Percentiles rank a stretch among this genome's conserved stretches.
Evolutionary conservation across 192 early-diverging fungal species (phyloP).

Genomic region (Glomus cerebriforme): DNA sequence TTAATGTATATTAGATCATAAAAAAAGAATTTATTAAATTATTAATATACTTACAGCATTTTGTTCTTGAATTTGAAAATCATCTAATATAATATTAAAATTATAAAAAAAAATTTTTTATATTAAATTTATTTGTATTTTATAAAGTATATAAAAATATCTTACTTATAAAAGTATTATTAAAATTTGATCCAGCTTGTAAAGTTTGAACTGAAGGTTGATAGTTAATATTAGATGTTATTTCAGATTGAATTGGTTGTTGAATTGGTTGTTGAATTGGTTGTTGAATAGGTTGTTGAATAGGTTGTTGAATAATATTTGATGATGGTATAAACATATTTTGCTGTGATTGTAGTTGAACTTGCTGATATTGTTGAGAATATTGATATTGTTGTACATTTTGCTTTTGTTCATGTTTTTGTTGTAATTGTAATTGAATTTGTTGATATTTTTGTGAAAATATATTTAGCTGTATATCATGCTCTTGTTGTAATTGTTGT

Average conservation of each 20-base stretch:
- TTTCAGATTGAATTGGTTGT: background rate
- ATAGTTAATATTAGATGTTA: background rate
- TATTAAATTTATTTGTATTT: background rate
- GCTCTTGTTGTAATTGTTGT: too few relatives aligned
- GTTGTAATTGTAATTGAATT: slow-evolving; percentile 15
- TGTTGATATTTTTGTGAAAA: too few relatives aligned
- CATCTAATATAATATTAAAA: background rate
- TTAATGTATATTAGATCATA: background rate
- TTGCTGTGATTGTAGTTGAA: slow-evolving; percentile 17
- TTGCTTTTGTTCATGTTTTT: slow-evolving; percentile 36
- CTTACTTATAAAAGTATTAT: background rate
- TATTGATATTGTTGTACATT: slow-evolving; percentile 27
- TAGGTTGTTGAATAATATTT: background rate
- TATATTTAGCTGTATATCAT: too few relatives aligned
- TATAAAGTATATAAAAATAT: background rate
- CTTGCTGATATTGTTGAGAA: slow-evolving; percentile 31
- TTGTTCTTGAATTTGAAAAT: slow-evolving; percentile 12
- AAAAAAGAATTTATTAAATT: background rate
- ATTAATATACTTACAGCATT: background rate
- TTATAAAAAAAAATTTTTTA: background rate
- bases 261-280: background rate
- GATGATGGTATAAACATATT: slow-evolving; percentile 21
- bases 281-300: background rate
- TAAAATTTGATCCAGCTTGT: background rate
- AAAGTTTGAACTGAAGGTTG: background rate